Evolutionary conservation across 2,329 filamentous ascomycete genomes (phyloP).

Genomic region (Acephala macrosclerotiorum): DNA sequence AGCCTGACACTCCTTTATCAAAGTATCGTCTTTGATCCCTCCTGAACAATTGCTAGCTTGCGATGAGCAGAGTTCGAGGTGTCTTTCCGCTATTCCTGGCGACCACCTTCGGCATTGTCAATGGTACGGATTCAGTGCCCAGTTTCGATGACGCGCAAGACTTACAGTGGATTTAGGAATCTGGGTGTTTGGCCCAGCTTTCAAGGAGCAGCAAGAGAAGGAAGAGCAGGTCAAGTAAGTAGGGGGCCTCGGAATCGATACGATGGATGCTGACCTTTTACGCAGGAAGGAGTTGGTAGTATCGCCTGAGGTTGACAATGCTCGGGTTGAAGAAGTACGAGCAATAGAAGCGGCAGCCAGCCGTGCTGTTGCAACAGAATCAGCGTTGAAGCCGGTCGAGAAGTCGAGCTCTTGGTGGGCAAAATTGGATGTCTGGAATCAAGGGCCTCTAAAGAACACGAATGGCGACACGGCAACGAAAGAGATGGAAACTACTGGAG

Average conservation of each 20-base stretch:
- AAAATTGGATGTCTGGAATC: conserved; percentile 29
- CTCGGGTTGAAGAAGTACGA: conserved; percentile 24
- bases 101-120: conserved; percentile 40
- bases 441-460: not conserved
- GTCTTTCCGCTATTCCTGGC: conserved; percentile 40
- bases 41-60: not conserved
- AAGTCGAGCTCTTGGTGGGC: conserved; percentile 37
- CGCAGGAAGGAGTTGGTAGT: conserved; percentile 30
- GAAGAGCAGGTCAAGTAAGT: conserved; percentile 31
- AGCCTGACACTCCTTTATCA: not conserved
- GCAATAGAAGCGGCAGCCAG: conserved; percentile 35
- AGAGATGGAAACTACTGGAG: not conserved
- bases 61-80: conserved; percentile 41
- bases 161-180: conserved; percentile 32
- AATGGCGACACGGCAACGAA: not conserved
- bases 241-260: not conserved
- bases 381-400: conserved; percentile 27
- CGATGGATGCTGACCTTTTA: conserved; percentile 18
- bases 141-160: not conserved
- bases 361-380: conserved; percentile 30
- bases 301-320: conserved; percentile 19
- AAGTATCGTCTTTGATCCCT: not conserved
- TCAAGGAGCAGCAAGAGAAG: conserved; percentile 40
- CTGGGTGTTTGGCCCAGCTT: conserved; percentile 42
- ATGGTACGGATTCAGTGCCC: conserved; percentile 36